Percentiles rank a stretch among this genome's conserved stretches.
These are phyloP conservation scores for Leccinellum rugosiceps DNA, from an alignment of 768 basidiomycete species.

Conservation along the genomic window DNA sequence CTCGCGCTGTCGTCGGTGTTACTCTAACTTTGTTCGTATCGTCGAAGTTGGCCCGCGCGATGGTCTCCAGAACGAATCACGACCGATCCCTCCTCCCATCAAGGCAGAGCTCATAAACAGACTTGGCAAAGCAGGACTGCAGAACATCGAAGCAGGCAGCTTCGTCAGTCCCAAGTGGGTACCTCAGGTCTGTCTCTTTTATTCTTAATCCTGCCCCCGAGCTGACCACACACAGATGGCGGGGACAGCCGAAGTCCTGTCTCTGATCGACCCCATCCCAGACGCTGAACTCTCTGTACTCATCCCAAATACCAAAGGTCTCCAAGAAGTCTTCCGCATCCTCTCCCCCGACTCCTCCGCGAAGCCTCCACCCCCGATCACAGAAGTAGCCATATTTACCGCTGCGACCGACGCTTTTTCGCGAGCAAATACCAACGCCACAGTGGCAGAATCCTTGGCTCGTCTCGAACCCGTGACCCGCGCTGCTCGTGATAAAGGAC, in stretches of 20 bases:
- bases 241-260: conserved; percentile 74
- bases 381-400: conserved; percentile 88
- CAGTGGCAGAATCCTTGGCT: conserved; percentile 65
- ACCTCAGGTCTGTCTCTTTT: conserved; percentile 57
- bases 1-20: not conserved
- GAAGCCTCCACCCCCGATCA: conserved; percentile 49
- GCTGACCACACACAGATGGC: conserved; percentile 61
- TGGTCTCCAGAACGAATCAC: conserved; percentile 87
- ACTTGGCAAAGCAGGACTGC: conserved; percentile 64
- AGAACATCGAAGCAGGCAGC: conserved; percentile 78
- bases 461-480: conserved; percentile 60
- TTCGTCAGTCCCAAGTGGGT: conserved; percentile 95
- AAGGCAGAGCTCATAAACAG: conserved; percentile 81
- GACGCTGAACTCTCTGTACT: conserved; percentile 75
- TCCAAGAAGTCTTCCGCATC: conserved; percentile 63
- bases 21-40: conserved; percentile 40
- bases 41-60: conserved; percentile 92
- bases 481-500: conserved; percentile 53
- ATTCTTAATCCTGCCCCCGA: not conserved
- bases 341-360: conserved; percentile 38
- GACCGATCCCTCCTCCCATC: conserved; percentile 62
- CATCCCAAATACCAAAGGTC: conserved; percentile 75
- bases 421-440: conserved; percentile 79
- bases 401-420: conserved; percentile 87
- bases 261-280: conserved; percentile 48